A percentile compares a stretch with the other conserved stretches of the same genome.
Evolutionary conservation across 768 basidiomycete genomes (phyloP).

Genomic region (Rhodocollybia butyracea): DNA sequence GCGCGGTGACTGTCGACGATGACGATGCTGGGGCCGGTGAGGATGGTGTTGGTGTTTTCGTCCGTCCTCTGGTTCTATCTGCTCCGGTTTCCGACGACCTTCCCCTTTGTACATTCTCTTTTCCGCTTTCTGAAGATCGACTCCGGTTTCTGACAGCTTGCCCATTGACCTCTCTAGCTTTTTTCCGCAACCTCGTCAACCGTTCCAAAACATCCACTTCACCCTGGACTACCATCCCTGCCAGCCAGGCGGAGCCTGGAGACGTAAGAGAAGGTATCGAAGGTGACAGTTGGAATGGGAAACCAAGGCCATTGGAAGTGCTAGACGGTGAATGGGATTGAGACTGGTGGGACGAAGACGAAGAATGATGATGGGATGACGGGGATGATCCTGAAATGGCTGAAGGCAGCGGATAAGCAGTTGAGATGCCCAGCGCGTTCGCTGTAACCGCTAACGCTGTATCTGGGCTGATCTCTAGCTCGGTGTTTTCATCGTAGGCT

Average conservation of each 20-base stretch:
- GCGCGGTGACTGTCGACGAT: neutral
- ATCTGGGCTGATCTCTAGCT: neutral
- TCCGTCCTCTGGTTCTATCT: neutral
- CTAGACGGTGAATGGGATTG: neutral
- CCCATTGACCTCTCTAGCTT: constrained; percentile 54
- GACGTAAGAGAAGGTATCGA: neutral
- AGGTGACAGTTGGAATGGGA: neutral
- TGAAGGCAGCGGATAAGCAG: neutral
- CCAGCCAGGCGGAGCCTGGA: constrained; percentile 55
- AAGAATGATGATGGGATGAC: neutral
- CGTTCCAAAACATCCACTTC: constrained; percentile 72
- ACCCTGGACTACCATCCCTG: constrained; percentile 81
- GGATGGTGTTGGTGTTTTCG: constrained; percentile 2
- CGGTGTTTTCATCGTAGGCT: neutral
- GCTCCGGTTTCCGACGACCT: neutral
- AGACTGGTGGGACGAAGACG: neutral
- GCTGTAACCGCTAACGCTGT: neutral
- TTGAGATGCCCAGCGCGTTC: neutral
- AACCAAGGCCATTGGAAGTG: no score
- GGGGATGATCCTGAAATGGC: no score
- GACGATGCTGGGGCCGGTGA: neutral
- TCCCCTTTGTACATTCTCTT: neutral
- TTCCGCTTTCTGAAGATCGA: constrained; percentile 39
- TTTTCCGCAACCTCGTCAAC: constrained; percentile 51
- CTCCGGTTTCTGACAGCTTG: constrained; percentile 35